These are phyloP conservation scores for Aspergillus piperis DNA, from an alignment of 2,329 filamentous ascomycete genomes.

Conservation along the genomic window DNA sequence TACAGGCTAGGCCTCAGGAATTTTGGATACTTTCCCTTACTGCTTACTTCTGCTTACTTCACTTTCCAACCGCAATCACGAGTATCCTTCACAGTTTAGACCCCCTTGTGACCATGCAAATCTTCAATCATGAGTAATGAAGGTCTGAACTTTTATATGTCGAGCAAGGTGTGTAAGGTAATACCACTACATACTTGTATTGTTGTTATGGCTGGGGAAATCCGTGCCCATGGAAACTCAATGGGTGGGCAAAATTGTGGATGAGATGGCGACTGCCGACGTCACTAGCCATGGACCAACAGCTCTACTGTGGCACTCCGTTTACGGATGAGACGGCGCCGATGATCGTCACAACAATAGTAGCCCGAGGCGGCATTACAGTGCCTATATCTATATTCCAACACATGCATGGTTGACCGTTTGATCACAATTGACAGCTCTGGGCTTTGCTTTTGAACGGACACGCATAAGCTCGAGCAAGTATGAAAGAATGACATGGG, in stretches of 20 bases:
- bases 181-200: background rate
- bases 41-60: background rate
- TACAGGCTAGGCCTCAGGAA: background rate
- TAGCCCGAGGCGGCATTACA: background rate
- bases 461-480: background rate
- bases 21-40: background rate
- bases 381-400: background rate
- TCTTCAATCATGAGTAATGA: too few species aligned
- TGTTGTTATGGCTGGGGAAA: conserved; percentile 1
- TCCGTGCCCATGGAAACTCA: background rate
- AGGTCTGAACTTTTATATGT: background rate
- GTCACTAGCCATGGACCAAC: conserved; percentile 29
- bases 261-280: conserved; percentile 26
- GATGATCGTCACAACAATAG: conserved; percentile 13
- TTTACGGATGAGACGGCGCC: conserved; percentile 18
- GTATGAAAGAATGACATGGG: background rate
- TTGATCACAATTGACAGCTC: background rate
- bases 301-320: conserved; percentile 9
- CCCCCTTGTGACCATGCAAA: background rate
- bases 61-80: background rate
- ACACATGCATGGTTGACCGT: background rate
- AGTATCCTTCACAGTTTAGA: too few species aligned
- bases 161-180: background rate
- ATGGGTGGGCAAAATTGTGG: background rate
- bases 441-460: background rate